Base-by-base conservation (phyloP, 495 filamentous ascomycete species). In the Tuber calosporum region DNA sequence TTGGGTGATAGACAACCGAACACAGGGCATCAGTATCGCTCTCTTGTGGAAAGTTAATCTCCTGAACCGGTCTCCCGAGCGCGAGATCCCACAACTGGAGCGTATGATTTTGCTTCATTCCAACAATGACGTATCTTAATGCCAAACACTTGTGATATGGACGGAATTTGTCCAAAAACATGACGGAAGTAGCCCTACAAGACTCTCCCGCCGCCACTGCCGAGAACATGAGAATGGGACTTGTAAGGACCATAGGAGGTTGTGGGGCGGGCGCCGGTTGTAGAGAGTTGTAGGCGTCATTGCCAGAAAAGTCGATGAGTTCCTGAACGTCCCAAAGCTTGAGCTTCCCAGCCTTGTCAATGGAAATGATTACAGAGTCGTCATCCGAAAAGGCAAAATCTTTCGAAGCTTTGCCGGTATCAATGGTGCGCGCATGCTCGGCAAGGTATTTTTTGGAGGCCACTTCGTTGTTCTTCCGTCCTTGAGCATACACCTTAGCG, bases 11-110 rank as follows among this genome's bases (percentile, higher is more conserved):
- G 75, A 92, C 89, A 77, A 99, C 90, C 79, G 94, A 98, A 84
- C 96, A 98, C 72, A 97, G 93, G 30, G 93, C 92, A 84, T 99
- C 96, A 17, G 92, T 94, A 83, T 99, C 96, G 77, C 94, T 96
- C 84, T 91, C 91, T 81, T 99, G 96, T 8, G 96, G 96, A 73
- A 99, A 90, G 82, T 94, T 93, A 79, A 98, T 88, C 84, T 99
- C 96, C 82, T 98, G 93, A 68, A 99, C 95, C 40, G 94, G 90
- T 84, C 96, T 97, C 72, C 89, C 89, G 7, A 99, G 89, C 72
- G 91, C 92, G 82, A 99, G 91, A 87, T 99, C 96, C 96, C 96
- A 99, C 72, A 99, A 87, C 85, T 99, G 96, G 74, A 99, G 89
- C 68, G 93, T 95, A 84, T 99, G 96, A 82, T 99, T 99, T 82